Evolutionary conservation across 2,329 filamentous ascomycete species (phyloP).

Genomic region (Calonectria hongkongensis): DNA sequence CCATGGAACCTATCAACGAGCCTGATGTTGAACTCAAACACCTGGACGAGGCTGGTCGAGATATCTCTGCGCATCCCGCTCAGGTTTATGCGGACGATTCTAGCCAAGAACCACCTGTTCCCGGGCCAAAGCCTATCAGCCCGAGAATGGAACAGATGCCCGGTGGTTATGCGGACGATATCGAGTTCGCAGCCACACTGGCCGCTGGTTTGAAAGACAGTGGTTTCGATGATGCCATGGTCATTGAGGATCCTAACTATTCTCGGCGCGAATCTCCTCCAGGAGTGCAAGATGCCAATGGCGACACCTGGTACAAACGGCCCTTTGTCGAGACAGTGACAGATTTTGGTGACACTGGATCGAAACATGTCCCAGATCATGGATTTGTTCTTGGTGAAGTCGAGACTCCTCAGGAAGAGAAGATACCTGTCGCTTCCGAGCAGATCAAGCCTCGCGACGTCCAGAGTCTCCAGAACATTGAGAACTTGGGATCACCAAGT

Average conservation of each 20-base stretch:
- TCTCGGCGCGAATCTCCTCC: slow-evolving; percentile 79
- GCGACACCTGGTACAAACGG: slow-evolving; percentile 66
- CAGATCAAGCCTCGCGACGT: slow-evolving; percentile 30
- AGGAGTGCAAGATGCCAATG: slow-evolving; percentile 70
- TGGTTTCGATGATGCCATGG: slow-evolving; percentile 82
- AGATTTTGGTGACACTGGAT: slow-evolving; percentile 62
- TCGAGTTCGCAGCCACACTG: slow-evolving; percentile 81
- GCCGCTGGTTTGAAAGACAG: slow-evolving; percentile 81
- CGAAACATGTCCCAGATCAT: slow-evolving; percentile 56
- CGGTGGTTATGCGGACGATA: slow-evolving; percentile 79
- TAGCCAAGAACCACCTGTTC: slow-evolving; percentile 68
- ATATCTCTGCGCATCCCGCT: slow-evolving; percentile 46
- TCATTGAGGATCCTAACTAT: slow-evolving; percentile 79
- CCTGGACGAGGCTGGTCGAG: slow-evolving; percentile 43
- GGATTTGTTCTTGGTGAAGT: slow-evolving; percentile 70
- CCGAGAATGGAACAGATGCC: slow-evolving; percentile 73
- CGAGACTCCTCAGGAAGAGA: slow-evolving; percentile 62
- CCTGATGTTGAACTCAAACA: slow-evolving; percentile 51
- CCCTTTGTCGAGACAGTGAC: slow-evolving; percentile 70
- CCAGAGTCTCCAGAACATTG: slow-evolving; percentile 1
- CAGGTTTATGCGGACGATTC: slow-evolving; percentile 61
- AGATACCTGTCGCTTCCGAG: slow-evolving; percentile 46
- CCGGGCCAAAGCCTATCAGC: slow-evolving; percentile 74
- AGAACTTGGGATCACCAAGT: slow-evolving; percentile 39
- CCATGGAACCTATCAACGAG: slow-evolving; percentile 60